These are phyloP conservation scores for Ehretia macrophylla DNA, from an alignment of 257 asterid genomes.

Conservation along the genomic window DNA sequence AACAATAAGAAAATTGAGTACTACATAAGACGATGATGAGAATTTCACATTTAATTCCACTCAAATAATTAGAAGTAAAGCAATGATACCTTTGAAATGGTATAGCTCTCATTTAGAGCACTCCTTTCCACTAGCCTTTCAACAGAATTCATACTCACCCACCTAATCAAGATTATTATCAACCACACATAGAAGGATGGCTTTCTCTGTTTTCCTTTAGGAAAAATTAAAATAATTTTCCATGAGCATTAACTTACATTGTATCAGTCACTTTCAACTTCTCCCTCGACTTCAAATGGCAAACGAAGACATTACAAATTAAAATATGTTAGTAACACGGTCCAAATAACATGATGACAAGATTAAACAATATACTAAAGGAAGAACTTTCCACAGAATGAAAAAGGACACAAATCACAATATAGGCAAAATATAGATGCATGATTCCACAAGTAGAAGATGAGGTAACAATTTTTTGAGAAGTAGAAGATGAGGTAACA, in stretches of 20 bases:
- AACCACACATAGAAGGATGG: constrained; percentile 18
- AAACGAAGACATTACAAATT: constrained; percentile 19
- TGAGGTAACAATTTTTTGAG: no score
- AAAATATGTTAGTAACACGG: constrained; percentile 16
- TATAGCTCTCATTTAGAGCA: constrained; percentile 17
- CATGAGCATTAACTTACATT: constrained; percentile 49
- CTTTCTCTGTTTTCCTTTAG: constrained; percentile 11
- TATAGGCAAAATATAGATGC: no score
- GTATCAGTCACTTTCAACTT: constrained; percentile 51
- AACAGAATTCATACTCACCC: constrained; percentile 64
- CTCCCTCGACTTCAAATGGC: constrained; percentile 44
- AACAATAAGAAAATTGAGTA: constrained; percentile 10
- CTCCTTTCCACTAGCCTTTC: constrained; percentile 42
- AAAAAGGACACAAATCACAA: background rate
- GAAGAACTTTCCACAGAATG: background rate
- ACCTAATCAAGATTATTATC: constrained; percentile 41
- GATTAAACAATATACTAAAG: background rate
- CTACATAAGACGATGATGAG: constrained; percentile 5
- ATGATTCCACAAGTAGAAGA: no score
- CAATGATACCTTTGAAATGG: constrained; percentile 57
- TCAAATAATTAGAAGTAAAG: constrained; percentile 8
- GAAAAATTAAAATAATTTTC: constrained; percentile 10
- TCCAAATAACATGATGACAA: background rate
- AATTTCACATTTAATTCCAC: background rate
- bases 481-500: no score